Evolutionary conservation across 768 basidiomycete species (phyloP).

Genomic region (Termitomyces sp.): DNA sequence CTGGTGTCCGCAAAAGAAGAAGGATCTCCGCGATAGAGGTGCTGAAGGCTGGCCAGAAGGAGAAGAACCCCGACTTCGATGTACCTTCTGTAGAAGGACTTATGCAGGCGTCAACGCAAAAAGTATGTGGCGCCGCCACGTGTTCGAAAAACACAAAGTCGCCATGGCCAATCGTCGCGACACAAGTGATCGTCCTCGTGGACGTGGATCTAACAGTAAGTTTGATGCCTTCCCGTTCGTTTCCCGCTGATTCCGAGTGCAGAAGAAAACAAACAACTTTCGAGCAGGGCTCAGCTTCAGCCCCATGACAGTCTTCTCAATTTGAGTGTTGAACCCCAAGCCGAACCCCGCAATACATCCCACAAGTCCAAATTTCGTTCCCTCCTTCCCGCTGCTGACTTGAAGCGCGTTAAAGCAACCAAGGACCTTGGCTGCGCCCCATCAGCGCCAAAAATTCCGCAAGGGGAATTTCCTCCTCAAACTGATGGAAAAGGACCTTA

Average conservation of each 20-base stretch:
- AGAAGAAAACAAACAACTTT: constrained; percentile 58
- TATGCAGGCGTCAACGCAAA: constrained; percentile 88
- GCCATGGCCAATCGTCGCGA: constrained; percentile 87
- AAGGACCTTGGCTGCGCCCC: constrained; percentile 12
- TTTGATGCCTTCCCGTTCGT: constrained; percentile 9
- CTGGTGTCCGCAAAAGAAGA: constrained; percentile 86
- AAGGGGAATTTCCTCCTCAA: constrained; percentile 20
- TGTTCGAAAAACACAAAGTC: constrained; percentile 88
- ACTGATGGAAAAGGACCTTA: constrained; percentile 20
- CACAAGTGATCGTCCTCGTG: constrained; percentile 58
- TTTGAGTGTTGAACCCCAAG: constrained; percentile 39
- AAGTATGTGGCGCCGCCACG: constrained; percentile 89
- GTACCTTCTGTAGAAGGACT: constrained; percentile 80
- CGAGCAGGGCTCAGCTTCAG: constrained; percentile 28
- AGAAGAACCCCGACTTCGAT: constrained; percentile 74
- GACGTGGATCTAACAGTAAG: constrained; percentile 66
- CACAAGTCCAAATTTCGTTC: constrained; percentile 47
- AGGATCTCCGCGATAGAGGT: constrained; percentile 68
- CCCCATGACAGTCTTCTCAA: constrained; percentile 41
- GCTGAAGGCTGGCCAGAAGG: constrained; percentile 76
- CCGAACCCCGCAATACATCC: constrained; percentile 28
- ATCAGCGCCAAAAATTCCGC: constrained; percentile 24
- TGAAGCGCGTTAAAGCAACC: constrained; percentile 21
- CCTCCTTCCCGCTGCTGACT: constrained; percentile 22
- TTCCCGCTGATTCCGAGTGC: constrained; percentile 6